phyloP scores from a whole-genome alignment of 192 early-diverging fungal species.

The Mortierella antarctica region DNA sequence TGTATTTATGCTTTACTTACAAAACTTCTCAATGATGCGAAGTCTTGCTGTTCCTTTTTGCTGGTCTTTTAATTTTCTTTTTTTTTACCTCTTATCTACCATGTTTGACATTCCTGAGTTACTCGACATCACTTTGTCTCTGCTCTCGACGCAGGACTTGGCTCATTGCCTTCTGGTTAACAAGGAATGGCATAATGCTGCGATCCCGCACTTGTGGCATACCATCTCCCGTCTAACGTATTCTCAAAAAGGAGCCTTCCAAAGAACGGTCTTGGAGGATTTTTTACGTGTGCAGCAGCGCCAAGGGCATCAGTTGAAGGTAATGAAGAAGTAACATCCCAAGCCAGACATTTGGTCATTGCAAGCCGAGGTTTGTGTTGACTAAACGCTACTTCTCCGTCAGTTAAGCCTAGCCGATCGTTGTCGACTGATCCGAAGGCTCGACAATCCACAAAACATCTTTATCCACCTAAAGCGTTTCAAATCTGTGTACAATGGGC shows the following conservation, averaged over 20 bases:
- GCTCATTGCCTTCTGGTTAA: slow-evolving; percentile 4
- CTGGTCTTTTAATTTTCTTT: too few species aligned
- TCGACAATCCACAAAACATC: slow-evolving; percentile 2
- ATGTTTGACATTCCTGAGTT: slow-evolving; percentile 9
- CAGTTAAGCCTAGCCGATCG: slow-evolving; percentile 8
- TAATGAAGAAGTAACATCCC: too few species aligned
- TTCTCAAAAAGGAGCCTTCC: not conserved
- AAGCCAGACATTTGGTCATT: slow-evolving; percentile 3
- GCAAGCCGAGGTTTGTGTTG: slow-evolving; percentile 6
- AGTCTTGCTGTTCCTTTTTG: too few species aligned
- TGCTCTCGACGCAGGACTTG: slow-evolving; percentile 15
- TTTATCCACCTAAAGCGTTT: not conserved
- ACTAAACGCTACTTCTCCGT: not conserved
- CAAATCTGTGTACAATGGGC: not conserved
- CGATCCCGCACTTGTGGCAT: slow-evolving; percentile 8
- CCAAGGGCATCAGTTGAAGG: not conserved
- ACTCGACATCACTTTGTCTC: slow-evolving; percentile 1
- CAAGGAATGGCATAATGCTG: slow-evolving; percentile 10
- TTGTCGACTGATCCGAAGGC: not conserved
- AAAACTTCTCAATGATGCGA: too few species aligned
- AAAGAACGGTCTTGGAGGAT: slow-evolving; percentile 7
- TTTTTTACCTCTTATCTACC: too few species aligned
- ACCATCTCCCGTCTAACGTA: not conserved
- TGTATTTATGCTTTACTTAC: too few species aligned
- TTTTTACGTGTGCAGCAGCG: not conserved